phyloP scores from a whole-genome alignment of 306 rosid genomes.

The Mimosa bimucronata region DNA sequence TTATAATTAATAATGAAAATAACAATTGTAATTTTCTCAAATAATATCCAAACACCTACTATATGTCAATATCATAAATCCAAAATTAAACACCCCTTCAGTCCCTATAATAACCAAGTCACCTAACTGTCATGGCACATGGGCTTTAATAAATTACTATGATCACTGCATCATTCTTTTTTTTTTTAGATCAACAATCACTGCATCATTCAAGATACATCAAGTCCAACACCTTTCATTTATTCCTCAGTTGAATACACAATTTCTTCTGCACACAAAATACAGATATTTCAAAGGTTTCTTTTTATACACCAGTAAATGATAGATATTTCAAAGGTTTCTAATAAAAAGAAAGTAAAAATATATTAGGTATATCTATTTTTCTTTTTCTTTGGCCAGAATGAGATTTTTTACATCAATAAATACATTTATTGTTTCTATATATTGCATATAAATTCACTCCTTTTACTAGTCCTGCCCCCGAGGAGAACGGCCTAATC shows the following conservation, averaged over 20 bases:
- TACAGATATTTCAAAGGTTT: slow-evolving; percentile 24
- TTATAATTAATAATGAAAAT: no score
- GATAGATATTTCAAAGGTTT: slow-evolving; percentile 23
- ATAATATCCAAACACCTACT: no score
- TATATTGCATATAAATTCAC: neutral
- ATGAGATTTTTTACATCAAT: neutral
- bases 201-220: neutral
- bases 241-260: slow-evolving; percentile 6
- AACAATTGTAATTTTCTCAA: no score
- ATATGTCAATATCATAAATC: no score
- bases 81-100: no score
- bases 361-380: neutral
- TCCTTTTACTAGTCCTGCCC: slow-evolving; percentile 26
- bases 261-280: slow-evolving; percentile 11
- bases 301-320: neutral
- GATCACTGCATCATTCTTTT: neutral
- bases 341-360: neutral
- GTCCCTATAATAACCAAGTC: neutral
- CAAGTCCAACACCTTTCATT: neutral
- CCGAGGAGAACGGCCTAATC: slow-evolving; percentile 14
- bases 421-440: slow-evolving; percentile 21
- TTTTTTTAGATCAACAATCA: no score
- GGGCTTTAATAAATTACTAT: neutral
- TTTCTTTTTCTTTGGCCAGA: neutral
- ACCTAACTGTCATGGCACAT: neutral